Base-by-base conservation (phyloP, 805 yeast genomes). In the Sungouiella thailandica region DNA sequence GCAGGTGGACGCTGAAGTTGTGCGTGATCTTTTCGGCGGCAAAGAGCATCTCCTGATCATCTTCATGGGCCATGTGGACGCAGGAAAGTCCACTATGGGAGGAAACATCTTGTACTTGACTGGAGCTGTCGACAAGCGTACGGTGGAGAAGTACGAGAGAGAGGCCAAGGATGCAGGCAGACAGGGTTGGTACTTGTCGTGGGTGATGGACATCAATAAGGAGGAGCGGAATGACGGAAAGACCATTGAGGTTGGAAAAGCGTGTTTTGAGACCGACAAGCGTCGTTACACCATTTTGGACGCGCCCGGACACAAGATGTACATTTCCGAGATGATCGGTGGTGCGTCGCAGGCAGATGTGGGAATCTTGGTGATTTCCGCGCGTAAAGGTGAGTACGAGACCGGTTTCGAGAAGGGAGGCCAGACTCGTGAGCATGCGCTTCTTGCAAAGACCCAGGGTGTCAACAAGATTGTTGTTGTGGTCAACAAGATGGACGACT, bases 271-370 rank as follows among this genome's bases (percentile, higher is more conserved):
- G 72, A 93, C 98, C 39, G 97, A 89, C 19, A 88, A 86, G 70
- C 83, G 98, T 70, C 82, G 97, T 65, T 93, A 93, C 71, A 90
- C 98, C 28, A 88, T 93, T 49, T 78, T 93, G 60, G 99, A 93
- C 64, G 99, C 99, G 7, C 99, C 99, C 46, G 99, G 99, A 33
- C 99, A 93, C 73, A 93, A 93, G 70, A 83, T 93, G 87, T 93
- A 93, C 59, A 97, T 93, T 44, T 87, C 97, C 36, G 95, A 88
- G 63, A 93, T 93, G 99, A 93, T 93, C 72, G 97, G 97, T 53
- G 98, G 98, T 64, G 99, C 99, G 13, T 89, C 97, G 29, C 99
- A 93, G 70, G 98, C 99, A 23, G 99, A 93, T 68, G 93, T 90
- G 38, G 99, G 99, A 68, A 78, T 93, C 47, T 75, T 93, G 54